These are phyloP conservation scores for Alternaria metachromatica DNA, from an alignment of 2,329 filamentous ascomycete genomes.

Conservation along the genomic window DNA sequence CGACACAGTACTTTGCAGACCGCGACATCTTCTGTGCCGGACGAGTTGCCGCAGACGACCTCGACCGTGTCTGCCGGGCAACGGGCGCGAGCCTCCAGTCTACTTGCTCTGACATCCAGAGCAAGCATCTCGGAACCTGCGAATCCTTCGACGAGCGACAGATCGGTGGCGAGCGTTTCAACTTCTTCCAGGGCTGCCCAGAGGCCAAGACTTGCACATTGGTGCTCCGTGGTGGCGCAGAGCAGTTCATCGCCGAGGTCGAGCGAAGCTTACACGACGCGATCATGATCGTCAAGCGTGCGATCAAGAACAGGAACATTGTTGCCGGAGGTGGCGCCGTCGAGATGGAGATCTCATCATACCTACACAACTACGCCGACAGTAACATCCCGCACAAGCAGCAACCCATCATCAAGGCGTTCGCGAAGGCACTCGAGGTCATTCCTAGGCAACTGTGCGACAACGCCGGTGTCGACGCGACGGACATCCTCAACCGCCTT, in stretches of 20 bases:
- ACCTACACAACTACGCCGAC: slow-evolving; percentile 91
- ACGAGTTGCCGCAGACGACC: slow-evolving; percentile 86
- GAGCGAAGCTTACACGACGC: slow-evolving; percentile 97
- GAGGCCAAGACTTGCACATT: slow-evolving; percentile 96
- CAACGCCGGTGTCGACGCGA: slow-evolving; percentile 97
- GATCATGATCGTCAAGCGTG: slow-evolving; percentile 99
- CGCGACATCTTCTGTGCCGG: slow-evolving; percentile 98
- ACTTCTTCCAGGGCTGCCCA: slow-evolving; percentile 97
- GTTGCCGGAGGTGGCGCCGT: slow-evolving; percentile 92
- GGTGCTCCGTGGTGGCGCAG: slow-evolving; percentile 90
- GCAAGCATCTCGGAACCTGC: slow-evolving; percentile 89
- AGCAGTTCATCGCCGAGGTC: slow-evolving; percentile 99
- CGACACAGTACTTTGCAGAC: slow-evolving; percentile 97
- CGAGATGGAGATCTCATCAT: slow-evolving; percentile 96
- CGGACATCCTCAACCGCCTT: slow-evolving; percentile 94
- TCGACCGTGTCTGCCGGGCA: slow-evolving; percentile 95
- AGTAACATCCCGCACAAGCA: slow-evolving; percentile 93
- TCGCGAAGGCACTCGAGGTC: slow-evolving; percentile 95
- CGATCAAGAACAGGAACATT: slow-evolving; percentile 91
- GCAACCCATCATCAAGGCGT: slow-evolving; percentile 96
- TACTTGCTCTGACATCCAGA: slow-evolving; percentile 92
- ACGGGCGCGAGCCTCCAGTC: slow-evolving; percentile 92
- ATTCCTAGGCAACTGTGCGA: slow-evolving; percentile 97
- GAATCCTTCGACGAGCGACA: slow-evolving; percentile 93
- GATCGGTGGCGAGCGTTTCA: slow-evolving; percentile 96